Evolutionary conservation across 805 yeast genomes (phyloP), one percentile per base, ranked within the genome.

Genomic region (Torulaspora franciscae): DNA sequence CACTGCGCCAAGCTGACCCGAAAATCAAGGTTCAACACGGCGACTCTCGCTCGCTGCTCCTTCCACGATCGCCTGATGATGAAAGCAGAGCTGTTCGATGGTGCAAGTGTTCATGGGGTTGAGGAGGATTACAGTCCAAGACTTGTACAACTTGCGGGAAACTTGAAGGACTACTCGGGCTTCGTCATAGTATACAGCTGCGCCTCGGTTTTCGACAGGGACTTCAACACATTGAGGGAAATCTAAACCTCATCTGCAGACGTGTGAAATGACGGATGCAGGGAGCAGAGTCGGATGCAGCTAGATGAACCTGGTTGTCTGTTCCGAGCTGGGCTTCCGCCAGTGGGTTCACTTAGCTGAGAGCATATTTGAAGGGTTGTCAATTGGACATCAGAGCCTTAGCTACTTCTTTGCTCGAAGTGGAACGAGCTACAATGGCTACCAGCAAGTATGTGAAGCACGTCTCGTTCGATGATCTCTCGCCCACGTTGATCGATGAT

Each of bases 381-480:
- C 11, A 13, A 19, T 15, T 3, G 6, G 6, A 27, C 11, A 8
- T 10, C n/a, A 27, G 30, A 10, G 13, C 30, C 30, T 27, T 4
- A 27, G 22, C 3, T 5, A 27, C 30, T 30, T 30, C 19, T 14
- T 13, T 30, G 17, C 7, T 29, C 32, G 23, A 30, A 19, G 11
- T 14, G 17, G 11, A 14, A 8, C 22, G 33, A 14, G 11, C 15
- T n/a, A 13, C 39, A 11, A 41, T 41, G 44, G 24, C 38, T n/a
- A 13, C 35, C 4, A 17, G 40, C 28, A 37, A 34, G 14, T 63
- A 55, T 39, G 50, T 53, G 13, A 55, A 53, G 11, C 64, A 59
- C 39, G 63, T 64, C 6, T 62, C 67, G 11, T 64, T 64, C 33
- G 65, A 64, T 47, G 65, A 64, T 45, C 46, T 64, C 7, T 48